These are phyloP conservation scores for Tremellales sp. DNA, from an alignment of 1,284 basidiomycete species.

Conservation along the genomic window DNA sequence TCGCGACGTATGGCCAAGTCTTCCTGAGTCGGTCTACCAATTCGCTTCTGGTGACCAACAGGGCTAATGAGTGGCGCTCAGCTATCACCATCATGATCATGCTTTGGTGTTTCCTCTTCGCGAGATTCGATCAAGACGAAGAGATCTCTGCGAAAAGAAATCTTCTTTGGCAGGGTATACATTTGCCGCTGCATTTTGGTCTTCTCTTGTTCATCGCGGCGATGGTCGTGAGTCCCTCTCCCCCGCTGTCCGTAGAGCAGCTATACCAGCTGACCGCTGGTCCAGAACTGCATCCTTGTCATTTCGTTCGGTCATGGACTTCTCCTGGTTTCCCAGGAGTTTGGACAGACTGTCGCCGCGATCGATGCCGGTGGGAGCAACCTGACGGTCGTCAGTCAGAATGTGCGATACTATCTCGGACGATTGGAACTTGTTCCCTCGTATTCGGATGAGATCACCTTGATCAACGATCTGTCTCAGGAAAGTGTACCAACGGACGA, in stretches of 20 bases:
- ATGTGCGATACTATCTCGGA: not conserved
- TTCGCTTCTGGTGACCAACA: not conserved
- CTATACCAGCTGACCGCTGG: constrained; percentile 2
- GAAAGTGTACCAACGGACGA: constrained; percentile 12
- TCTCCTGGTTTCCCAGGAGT: constrained; percentile 8
- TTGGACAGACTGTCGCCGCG: constrained; percentile 6
- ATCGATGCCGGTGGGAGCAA: not conserved
- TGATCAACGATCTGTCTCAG: constrained; percentile 7
- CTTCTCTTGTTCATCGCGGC: constrained; percentile 24
- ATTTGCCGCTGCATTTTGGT: constrained; percentile 28
- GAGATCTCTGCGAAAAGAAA: constrained; percentile 9
- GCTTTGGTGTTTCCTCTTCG: constrained; percentile 31
- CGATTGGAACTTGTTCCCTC: not conserved
- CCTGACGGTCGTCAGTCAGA: not conserved
- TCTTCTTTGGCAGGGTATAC: constrained; percentile 24
- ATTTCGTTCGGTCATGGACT: constrained; percentile 18
- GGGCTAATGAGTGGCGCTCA: not conserved
- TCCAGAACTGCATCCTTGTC: constrained; percentile 17
- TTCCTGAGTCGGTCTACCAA: constrained; percentile 15
- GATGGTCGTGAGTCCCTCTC: constrained; percentile 19
- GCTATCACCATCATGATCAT: constrained; percentile 29
- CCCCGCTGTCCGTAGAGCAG: not conserved
- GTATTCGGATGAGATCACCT: constrained; percentile 8
- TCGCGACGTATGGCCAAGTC: constrained; percentile 25
- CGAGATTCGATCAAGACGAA: constrained; percentile 17